phyloP scores from a whole-genome alignment of 345 rosid genomes.

The Populus simonii region DNA sequence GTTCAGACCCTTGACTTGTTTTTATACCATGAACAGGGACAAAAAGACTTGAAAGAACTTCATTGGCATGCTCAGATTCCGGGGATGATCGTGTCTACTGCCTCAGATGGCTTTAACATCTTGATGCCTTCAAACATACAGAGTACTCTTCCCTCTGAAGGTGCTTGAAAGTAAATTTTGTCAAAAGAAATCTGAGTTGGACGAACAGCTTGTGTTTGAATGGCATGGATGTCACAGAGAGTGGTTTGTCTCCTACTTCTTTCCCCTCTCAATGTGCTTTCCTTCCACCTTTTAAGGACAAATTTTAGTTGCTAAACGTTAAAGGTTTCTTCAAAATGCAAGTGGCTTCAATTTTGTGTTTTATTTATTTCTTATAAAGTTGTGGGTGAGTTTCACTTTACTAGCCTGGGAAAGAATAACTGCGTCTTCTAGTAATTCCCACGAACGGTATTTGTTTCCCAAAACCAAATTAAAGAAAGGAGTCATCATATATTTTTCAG shows the following conservation, averaged over 20 bases:
- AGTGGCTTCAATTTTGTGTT: not conserved
- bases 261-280: not conserved
- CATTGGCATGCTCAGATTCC: constrained; percentile 96
- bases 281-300: not conserved
- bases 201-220: not conserved
- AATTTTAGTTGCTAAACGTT: not conserved
- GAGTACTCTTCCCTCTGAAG: constrained; percentile 62
- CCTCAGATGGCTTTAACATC: constrained; percentile 81
- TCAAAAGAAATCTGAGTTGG: not conserved
- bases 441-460: not conserved
- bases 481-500: not conserved
- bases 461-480: not conserved
- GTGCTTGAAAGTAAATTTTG: constrained; percentile 2
- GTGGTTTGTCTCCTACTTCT: not conserved
- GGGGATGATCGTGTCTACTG: constrained; percentile 83
- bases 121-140: constrained; percentile 94
- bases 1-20: not conserved
- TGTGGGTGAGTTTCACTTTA: not conserved
- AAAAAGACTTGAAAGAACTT: constrained; percentile 87
- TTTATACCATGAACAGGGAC: constrained; percentile 57
- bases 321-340: not conserved
- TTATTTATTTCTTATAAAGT: no score
- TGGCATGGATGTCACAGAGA: not conserved
- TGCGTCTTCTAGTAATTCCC: not conserved
- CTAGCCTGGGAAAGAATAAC: not conserved